phyloP scores from a whole-genome alignment of 495 filamentous ascomycete species.

The Penicillium lividum region DNA sequence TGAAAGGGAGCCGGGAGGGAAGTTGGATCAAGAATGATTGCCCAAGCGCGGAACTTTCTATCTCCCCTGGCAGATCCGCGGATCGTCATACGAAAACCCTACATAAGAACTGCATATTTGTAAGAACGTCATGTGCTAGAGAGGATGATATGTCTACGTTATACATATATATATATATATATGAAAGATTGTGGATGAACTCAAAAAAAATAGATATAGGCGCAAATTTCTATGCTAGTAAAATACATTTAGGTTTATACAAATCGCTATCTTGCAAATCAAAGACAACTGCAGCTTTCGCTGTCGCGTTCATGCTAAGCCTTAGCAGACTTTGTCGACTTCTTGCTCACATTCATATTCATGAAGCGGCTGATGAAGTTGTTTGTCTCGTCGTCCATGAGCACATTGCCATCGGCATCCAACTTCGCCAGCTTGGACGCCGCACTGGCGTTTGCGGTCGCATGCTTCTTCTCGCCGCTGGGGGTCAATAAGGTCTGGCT shows the following conservation, averaged over 20 bases:
- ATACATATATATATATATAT: too few relatives aligned
- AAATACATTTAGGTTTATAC: conserved; percentile 42
- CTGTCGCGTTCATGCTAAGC: conserved; percentile 9
- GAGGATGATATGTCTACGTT: background rate
- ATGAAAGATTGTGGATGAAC: background rate
- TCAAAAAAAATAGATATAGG: conserved; percentile 16
- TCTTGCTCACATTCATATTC: conserved; percentile 25
- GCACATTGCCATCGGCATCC: conserved; percentile 40
- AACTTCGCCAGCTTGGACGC: conserved; percentile 26
- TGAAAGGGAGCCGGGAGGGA: conserved; percentile 12
- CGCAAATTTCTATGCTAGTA: conserved; percentile 42
- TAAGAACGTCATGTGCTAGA: background rate
- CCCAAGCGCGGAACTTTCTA: conserved; percentile 15
- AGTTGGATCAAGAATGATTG: conserved; percentile 19
- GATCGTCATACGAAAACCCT: background rate
- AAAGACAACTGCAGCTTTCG: conserved; percentile 5
- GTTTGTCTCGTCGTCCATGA: conserved; percentile 34
- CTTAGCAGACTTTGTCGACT: conserved; percentile 6
- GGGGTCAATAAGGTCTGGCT: conserved; percentile 51
- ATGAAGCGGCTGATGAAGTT: conserved; percentile 42
- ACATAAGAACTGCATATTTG: background rate
- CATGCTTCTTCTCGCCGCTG: conserved; percentile 33
- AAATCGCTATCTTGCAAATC: conserved; percentile 31
- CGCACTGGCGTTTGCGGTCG: conserved; percentile 25
- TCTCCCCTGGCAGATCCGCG: background rate